Base-by-base conservation (phyloP, 495 filamentous ascomycete genomes). In the Darksidea phi region DNA sequence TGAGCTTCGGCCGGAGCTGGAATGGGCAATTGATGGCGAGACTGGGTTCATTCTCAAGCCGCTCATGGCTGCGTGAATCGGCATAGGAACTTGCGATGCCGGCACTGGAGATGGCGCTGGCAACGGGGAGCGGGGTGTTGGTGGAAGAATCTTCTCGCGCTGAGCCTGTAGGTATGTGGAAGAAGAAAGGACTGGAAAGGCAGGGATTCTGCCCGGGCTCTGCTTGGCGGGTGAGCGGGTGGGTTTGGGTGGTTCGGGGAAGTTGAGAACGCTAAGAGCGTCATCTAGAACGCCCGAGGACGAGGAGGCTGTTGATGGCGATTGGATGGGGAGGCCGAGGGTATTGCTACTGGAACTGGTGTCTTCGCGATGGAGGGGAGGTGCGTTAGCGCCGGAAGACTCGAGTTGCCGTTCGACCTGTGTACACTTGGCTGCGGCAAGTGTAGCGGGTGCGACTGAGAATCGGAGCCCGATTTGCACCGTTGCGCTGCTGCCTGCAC, bases 141-240 rank as follows among this genome's bases (percentile, higher is more conserved):
- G 66, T 28, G 66, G 66, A 6, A 68, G 61, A 15, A 48, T 28
- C 41, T 68, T 68, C n/a, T 66, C 51, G 6, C 59, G 43, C 46
- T 45, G 48, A 1, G 47, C 18, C 88, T 88, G 73, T 87, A 79
- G 67, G 74, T 77, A 63, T 69, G 77, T 70, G 50, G 76, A 73
- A 6, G 32, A 13, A 46, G 21, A 66, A 20, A 69, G 49, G 36
- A 64, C 15, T 7, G 41, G 32, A 34, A 57, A 55, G 25, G 57
- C 43, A 3, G 63, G 52, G 21, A 41, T 48, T 10, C 38, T 59
- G 12, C 41, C 28, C 1, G 51, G 47, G 21, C 45, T 56, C 1
- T 20, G 20, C 56, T 60, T 61, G 11, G 51, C 17, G 1, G 62
- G 48, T 2, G 63, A 66, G 11, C 26, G 17, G 10, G 25, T 23